Base-by-base conservation (phyloP, 1,284 basidiomycete genomes). In the Agroathelia rolfsii region DNA sequence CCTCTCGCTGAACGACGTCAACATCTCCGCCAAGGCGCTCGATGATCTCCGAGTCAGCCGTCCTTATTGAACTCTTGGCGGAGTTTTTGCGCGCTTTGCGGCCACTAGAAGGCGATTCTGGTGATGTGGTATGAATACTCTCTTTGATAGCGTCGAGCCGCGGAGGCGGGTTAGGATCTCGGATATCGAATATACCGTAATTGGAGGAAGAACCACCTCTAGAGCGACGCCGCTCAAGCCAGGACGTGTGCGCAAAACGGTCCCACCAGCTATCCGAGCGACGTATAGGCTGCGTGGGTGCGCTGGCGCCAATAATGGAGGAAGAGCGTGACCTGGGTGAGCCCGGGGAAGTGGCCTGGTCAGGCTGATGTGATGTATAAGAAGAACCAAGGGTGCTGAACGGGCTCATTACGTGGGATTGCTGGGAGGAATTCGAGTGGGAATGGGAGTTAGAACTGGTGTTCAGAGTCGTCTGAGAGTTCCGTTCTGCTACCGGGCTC, bases 151-250 rank as follows among this genome's bases (percentile, higher is more conserved):
- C 53, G 15, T 59, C 53, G 9, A 84, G 59, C 8, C 63, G 61
- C 2, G 82, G 80, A 4, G 68, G 69, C 2, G 80, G 77, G 39
- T 74, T 76, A 1, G 80, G 81, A 50, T 86, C 82, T 24, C 78
- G 68, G 49, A 84, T 70, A 17, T 79, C 73, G 10, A 68, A 38
- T 21, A 51, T 51, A 7, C 38, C 35, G 8, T 28, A 14, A 36
- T n/a, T n/a, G n/a, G n/a, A n/a, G n/a, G n/a, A n/a, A n/a, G n/a
- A n/a, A n/a, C 27, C 27, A 15, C 9, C 49, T 28, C 54, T 49
- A 16, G 52, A 49, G 18, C 51, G 41, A 10, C 53, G 53, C 29
- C 61, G 56, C 22, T 66, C 63, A 20, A 67, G 50, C 4, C 68
- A 39, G 1, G 66, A 52, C 3, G 61, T 52, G 41, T 57, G 58